Conservation (phyloP, 129 eudicot genomes). For the Centrapalus pauciflorus region DNA sequence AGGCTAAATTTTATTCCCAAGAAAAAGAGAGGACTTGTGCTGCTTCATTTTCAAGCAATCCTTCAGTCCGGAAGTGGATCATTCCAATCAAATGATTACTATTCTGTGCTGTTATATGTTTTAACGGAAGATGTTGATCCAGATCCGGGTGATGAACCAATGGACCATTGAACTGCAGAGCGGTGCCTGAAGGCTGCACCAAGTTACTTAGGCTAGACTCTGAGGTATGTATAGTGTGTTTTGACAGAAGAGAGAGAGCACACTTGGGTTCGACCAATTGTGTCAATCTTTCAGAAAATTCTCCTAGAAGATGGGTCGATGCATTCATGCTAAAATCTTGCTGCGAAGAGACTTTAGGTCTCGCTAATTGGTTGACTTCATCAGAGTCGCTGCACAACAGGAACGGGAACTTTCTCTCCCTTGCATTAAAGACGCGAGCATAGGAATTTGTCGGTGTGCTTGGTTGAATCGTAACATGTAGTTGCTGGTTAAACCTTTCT, state of each 20-base stretch:
- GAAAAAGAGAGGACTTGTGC: constrained; percentile 30
- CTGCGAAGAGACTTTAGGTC: constrained; percentile 7
- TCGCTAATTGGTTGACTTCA: constrained; percentile 5
- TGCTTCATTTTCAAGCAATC: constrained; percentile 25
- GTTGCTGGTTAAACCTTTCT: constrained; percentile 15
- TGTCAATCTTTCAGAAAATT: background rate
- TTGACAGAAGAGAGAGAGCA: constrained; percentile 46
- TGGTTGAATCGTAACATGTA: constrained; percentile 12
- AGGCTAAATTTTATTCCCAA: constrained; percentile 28
- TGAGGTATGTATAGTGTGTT: constrained; percentile 5
- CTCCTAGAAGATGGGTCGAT: constrained; percentile 7
- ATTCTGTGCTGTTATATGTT: constrained; percentile 2
- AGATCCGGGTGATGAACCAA: constrained; percentile 2
- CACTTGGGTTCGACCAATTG: constrained; percentile 18
- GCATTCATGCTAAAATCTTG: constrained; percentile 1
- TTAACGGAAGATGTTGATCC: background rate
- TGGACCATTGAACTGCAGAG: constrained; percentile 1
- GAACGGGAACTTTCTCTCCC: constrained; percentile 28
- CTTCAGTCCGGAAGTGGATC: constrained; percentile 26
- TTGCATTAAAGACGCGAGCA: background rate
- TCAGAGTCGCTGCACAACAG: constrained; percentile 18
- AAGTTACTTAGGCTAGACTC: constrained; percentile 15
- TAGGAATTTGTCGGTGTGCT: constrained; percentile 15
- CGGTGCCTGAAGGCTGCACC: constrained; percentile 8
- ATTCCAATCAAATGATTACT: constrained; percentile 14